Conservation (phyloP, 306 rosid genomes). For the Purshia tridentata region DNA sequence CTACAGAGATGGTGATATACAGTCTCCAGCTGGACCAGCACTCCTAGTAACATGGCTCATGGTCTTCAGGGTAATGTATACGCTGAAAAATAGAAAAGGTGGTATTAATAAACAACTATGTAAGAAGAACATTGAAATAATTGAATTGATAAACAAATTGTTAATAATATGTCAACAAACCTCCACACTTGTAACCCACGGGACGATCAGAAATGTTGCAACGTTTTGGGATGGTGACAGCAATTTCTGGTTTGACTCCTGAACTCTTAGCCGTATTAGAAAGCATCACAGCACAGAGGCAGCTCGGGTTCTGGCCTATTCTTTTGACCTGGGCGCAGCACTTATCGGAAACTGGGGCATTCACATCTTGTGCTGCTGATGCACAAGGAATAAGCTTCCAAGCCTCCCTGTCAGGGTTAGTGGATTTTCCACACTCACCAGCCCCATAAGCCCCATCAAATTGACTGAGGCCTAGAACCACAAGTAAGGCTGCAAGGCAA, state of each 20-base stretch:
- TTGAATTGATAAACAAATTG: background rate
- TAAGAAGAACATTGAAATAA: background rate
- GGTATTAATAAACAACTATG: background rate
- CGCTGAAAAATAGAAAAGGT: constrained; percentile 23
- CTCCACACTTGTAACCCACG: constrained; percentile 52
- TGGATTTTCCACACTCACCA: constrained; percentile 46
- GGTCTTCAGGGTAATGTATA: constrained; percentile 46
- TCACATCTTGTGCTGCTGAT: constrained; percentile 40
- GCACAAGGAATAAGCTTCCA: constrained; percentile 45
- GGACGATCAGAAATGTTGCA: constrained; percentile 47
- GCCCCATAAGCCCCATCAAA: constrained; percentile 26
- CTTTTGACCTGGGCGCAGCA: constrained; percentile 52
- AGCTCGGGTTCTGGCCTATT: constrained; percentile 37
- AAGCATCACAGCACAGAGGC: constrained; percentile 53
- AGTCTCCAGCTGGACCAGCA: background rate
- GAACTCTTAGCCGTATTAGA: constrained; percentile 40
- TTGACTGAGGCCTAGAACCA: constrained; percentile 7
- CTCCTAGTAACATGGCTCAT: background rate
- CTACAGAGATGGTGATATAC: constrained; percentile 5
- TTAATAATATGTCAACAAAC: constrained; percentile 17
- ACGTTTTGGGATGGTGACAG: constrained; percentile 55
- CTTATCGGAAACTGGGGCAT: constrained; percentile 34
- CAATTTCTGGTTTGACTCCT: constrained; percentile 45
- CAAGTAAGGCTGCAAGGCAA: constrained; percentile 23
- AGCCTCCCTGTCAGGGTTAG: constrained; percentile 47